These are phyloP conservation scores for Athelia psychrophila DNA, from an alignment of 1,284 basidiomycete genomes.

Conservation along the genomic window DNA sequence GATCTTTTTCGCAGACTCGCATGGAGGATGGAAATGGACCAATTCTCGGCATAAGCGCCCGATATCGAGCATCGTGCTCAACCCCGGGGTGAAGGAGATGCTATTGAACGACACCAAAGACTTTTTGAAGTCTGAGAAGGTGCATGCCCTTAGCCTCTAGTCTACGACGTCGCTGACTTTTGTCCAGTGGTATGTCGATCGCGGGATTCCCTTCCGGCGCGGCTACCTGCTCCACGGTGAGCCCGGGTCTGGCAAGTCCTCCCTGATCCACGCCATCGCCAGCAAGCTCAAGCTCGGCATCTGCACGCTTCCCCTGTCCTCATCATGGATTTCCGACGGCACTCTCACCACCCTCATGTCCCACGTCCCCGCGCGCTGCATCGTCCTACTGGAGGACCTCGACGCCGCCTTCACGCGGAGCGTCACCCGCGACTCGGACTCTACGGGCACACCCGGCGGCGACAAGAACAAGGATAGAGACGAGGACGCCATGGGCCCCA, in stretches of 20 bases:
- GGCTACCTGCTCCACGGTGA: slow-evolving; percentile 83
- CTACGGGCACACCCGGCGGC: slow-evolving; percentile 41
- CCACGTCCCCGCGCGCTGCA: slow-evolving; percentile 77
- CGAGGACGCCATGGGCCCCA: slow-evolving; percentile 32
- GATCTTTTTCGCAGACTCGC: slow-evolving; percentile 83
- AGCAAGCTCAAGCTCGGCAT: slow-evolving; percentile 79
- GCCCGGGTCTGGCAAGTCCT: slow-evolving; percentile 79
- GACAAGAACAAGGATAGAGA: slow-evolving; percentile 32
- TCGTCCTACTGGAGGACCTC: slow-evolving; percentile 81
- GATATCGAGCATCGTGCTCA: slow-evolving; percentile 75
- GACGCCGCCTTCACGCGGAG: slow-evolving; percentile 80
- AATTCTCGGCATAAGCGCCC: slow-evolving; percentile 80
- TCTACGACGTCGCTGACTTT: slow-evolving; percentile 1
- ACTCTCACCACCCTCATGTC: slow-evolving; percentile 77
- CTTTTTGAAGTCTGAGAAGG: slow-evolving; percentile 79
- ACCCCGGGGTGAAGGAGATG: slow-evolving; percentile 83
- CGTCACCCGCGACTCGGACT: slow-evolving; percentile 53
- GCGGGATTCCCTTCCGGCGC: slow-evolving; percentile 78
- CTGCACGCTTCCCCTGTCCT: slow-evolving; percentile 73
- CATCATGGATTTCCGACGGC: slow-evolving; percentile 77
- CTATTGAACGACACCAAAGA: slow-evolving; percentile 73
- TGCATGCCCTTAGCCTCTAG: slow-evolving; percentile 19
- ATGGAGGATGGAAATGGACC: slow-evolving; percentile 82
- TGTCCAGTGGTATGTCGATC: slow-evolving; percentile 59
- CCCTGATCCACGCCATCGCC: slow-evolving; percentile 81